Evolutionary conservation across 805 yeast species (phyloP).

Genomic region (Candida adriatica): DNA sequence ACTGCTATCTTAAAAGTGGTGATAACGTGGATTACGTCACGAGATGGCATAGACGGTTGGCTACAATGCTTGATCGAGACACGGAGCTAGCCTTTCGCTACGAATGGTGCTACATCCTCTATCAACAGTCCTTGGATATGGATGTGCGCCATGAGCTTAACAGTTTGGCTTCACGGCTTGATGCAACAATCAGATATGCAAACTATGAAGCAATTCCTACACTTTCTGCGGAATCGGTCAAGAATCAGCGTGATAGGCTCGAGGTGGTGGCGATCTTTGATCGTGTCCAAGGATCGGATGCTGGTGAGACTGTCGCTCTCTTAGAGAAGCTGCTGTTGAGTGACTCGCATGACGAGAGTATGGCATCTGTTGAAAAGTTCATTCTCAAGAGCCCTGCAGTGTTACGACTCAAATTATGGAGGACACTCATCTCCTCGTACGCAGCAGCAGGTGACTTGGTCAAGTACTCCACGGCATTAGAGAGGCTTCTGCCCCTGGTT

Average conservation of each 20-base stretch:
- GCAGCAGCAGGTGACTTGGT: conserved; percentile 22
- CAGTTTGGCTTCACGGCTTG: no score
- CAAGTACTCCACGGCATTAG: conserved; percentile 43
- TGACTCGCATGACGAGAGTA: conserved; percentile 19
- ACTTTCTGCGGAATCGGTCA: conserved; percentile 42
- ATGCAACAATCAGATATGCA: conserved; percentile 27
- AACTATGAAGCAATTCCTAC: conserved; percentile 58
- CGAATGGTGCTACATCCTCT: conserved; percentile 49
- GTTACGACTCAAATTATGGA: conserved; percentile 71
- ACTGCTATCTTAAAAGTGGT: conserved; percentile 31
- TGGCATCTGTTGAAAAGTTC: conserved; percentile 52
- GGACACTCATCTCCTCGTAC: conserved; percentile 55
- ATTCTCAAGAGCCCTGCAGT: conserved; percentile 57
- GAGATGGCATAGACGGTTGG: conserved; percentile 37
- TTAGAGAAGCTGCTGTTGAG: conserved; percentile 39
- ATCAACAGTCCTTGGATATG: no score
- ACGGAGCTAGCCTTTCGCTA: conserved; percentile 25
- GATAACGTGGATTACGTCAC: conserved; percentile 38
- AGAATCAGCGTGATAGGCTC: conserved; percentile 61
- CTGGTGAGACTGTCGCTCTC: conserved; percentile 25
- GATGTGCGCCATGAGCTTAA: no score
- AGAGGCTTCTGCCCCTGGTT: conserved; percentile 43
- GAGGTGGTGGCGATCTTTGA: conserved; percentile 64
- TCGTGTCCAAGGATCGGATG: conserved; percentile 21
- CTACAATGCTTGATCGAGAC: conserved; percentile 7